A percentile compares a stretch with the other conserved stretches of the same genome.
Conservation (phyloP, 139 green algal species). For the Micractinium conductrix region DNA sequence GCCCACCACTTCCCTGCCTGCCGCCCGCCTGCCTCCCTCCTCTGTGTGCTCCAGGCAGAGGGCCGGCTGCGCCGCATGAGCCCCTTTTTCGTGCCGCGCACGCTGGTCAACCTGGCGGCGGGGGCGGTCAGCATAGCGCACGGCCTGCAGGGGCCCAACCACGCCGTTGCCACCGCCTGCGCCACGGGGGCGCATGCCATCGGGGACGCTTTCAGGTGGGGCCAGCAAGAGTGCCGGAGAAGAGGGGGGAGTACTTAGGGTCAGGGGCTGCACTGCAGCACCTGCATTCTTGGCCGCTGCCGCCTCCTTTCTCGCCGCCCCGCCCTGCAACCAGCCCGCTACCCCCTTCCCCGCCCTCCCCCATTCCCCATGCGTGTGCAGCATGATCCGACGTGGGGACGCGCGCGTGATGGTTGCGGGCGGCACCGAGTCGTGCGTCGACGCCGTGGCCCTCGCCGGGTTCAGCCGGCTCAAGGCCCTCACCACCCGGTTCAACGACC, state of each 20-base stretch:
- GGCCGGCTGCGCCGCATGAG: conserved; percentile 72
- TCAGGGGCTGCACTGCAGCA: neutral
- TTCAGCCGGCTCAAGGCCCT: conserved; percentile 87
- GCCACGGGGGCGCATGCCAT: conserved; percentile 75
- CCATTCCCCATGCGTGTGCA: neutral
- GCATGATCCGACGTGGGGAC: conserved; percentile 83
- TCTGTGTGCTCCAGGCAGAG: conserved; percentile 20
- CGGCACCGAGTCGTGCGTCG: conserved; percentile 87
- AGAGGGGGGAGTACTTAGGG: too few relatives aligned
- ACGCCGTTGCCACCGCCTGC: conserved; percentile 77
- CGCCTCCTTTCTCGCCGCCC: too few relatives aligned
- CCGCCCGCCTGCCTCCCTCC: neutral
- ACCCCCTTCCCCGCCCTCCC: neutral
- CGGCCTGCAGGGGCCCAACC: conserved; percentile 84
- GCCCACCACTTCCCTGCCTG: neutral
- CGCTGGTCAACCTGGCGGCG: conserved; percentile 93
- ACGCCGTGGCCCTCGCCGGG: conserved; percentile 83
- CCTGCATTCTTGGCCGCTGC: neutral
- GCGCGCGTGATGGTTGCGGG: conserved; percentile 93
- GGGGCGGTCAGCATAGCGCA: conserved; percentile 87
- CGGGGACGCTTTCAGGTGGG: conserved; percentile 76
- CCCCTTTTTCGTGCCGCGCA: conserved; percentile 93
- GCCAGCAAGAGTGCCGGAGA: too few relatives aligned
- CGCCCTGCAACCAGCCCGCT: neutral
- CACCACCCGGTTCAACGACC: conserved; percentile 56